Evolutionary conservation across 106 monocot species (phyloP).

Genomic region (Iris macrosiphon): DNA sequence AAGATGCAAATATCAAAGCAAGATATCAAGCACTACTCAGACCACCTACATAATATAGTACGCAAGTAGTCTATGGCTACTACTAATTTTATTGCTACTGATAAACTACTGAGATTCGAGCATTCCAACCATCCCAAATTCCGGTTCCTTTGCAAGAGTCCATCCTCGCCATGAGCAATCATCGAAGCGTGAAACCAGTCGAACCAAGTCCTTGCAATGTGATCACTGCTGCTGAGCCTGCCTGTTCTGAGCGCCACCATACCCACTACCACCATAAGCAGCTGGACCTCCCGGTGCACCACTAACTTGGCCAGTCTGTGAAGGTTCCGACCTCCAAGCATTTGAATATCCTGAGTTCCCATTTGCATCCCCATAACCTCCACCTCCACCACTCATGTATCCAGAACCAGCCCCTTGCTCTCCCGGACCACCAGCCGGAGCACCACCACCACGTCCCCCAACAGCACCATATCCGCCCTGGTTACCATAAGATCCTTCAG

Average conservation of each 20-base stretch:
- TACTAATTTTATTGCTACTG: slow-evolving; percentile 1
- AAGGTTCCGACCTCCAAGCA: slow-evolving; percentile 73
- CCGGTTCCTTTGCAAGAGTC: not conserved
- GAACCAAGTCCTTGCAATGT: slow-evolving; percentile 19
- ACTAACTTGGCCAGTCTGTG: slow-evolving; percentile 42
- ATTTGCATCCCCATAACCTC: slow-evolving; percentile 59
- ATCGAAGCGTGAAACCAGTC: not conserved
- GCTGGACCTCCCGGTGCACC: slow-evolving; percentile 46
- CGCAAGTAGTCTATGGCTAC: slow-evolving; percentile 5
- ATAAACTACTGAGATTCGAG: slow-evolving; percentile 15
- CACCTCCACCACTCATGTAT: slow-evolving; percentile 21
- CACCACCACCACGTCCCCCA: slow-evolving; percentile 48
- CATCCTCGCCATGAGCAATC: not conserved
- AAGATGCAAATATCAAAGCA: not conserved
- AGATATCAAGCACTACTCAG: slow-evolving; percentile 8
- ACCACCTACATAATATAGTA: not conserved
- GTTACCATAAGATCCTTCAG: slow-evolving; percentile 42
- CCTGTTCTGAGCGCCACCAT: slow-evolving; percentile 55
- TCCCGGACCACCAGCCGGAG: slow-evolving; percentile 3
- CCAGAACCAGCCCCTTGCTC: slow-evolving; percentile 40
- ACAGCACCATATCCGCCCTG: slow-evolving; percentile 58
- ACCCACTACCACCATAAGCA: slow-evolving; percentile 64
- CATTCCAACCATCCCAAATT: not conserved
- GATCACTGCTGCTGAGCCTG: slow-evolving; percentile 63
- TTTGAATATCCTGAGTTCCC: slow-evolving; percentile 45